Base-by-base conservation (phyloP, 345 rosid genomes). In the Euphorbia peplus region DNA sequence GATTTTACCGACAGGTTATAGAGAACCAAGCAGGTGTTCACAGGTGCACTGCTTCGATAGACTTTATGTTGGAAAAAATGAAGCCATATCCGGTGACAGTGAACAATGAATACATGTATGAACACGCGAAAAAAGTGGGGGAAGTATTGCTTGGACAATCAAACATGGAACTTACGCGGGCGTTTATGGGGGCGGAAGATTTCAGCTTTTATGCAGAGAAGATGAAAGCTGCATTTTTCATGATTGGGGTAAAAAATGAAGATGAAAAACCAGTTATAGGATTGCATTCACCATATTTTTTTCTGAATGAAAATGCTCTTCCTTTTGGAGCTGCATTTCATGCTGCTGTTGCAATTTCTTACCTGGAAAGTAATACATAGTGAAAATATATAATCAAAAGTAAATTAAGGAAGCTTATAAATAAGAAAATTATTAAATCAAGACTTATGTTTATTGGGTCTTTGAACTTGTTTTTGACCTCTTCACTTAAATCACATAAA, bases 321-420 rank as follows among this genome's bases (percentile, higher is more conserved):
- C 83, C 87, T n/a, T 44, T 83, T 0, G 90, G 90, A 25, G 82
- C 87, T 10, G 90, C 90, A 21, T 63, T 86, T 19, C 82, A 86
- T 69, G 90, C 90, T 53, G 83, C 87, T 0, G 87, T 82, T 22
- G 87, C 87, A 72, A 71, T 82, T 28, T 80, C 87, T 53, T 80
- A 83, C 71, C 63, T 86, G 73, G 74, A 80, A n/a, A n/a, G n/a
- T n/a, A n/a, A n/a, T n/a, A n/a, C n/a, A n/a, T n/a, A n/a, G n/a
- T n/a, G n/a, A n/a, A n/a, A n/a, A n/a, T n/a, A n/a, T n/a, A n/a
- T n/a, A n/a, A n/a, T n/a, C n/a, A n/a, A n/a, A n/a, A n/a, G n/a
- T n/a, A n/a, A n/a, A n/a, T n/a, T n/a, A n/a, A n/a, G n/a, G n/a
- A n/a, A n/a, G n/a, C n/a, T n/a, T n/a, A n/a, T n/a, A n/a, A n/a